Percentiles rank a stretch among this genome's conserved stretches.
Conservation (phyloP, 1,284 basidiomycete genomes). For the Cutaneotrichosporon sp. region DNA sequence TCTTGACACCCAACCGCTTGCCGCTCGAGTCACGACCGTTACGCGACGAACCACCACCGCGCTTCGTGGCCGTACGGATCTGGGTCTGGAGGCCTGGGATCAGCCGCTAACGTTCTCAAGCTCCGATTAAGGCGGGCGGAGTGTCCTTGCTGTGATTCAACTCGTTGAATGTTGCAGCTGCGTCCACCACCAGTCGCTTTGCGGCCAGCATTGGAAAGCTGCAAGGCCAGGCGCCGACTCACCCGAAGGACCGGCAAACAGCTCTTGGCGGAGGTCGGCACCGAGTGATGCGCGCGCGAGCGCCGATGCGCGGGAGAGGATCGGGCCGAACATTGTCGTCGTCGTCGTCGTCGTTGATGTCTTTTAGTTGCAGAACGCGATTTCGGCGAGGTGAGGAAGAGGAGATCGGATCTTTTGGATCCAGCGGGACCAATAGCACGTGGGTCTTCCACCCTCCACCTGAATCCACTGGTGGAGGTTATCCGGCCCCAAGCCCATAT, state of each 20-base stretch:
- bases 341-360: not conserved
- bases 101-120: not conserved
- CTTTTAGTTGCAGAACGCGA: not conserved
- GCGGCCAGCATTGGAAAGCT: no score
- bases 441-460: slow-evolving; percentile 3
- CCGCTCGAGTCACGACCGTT: slow-evolving; percentile 89
- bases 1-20: slow-evolving; percentile 86
- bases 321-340: slow-evolving; percentile 22
- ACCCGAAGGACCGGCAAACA: slow-evolving; percentile 46
- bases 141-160: not conserved
- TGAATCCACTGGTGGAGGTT: slow-evolving; percentile 3
- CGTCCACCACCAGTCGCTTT: no score
- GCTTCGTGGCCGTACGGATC: slow-evolving; percentile 87
- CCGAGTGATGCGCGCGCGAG: slow-evolving; percentile 29
- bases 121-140: no score
- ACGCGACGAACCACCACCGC: slow-evolving; percentile 84
- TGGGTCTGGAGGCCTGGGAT: slow-evolving; percentile 52
- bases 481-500: not conserved
- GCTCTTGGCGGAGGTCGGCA: slow-evolving; percentile 34
- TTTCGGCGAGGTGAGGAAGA: slow-evolving; percentile 5
- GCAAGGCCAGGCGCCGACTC: slow-evolving; percentile 16
- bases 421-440: slow-evolving; percentile 8
- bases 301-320: slow-evolving; percentile 30
- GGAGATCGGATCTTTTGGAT: not conserved
- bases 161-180: not conserved